Evolutionary conservation across 768 basidiomycete species (phyloP), one percentile per base, ranked within the genome.

Genomic region (Cystobasidium onofrii): DNA sequence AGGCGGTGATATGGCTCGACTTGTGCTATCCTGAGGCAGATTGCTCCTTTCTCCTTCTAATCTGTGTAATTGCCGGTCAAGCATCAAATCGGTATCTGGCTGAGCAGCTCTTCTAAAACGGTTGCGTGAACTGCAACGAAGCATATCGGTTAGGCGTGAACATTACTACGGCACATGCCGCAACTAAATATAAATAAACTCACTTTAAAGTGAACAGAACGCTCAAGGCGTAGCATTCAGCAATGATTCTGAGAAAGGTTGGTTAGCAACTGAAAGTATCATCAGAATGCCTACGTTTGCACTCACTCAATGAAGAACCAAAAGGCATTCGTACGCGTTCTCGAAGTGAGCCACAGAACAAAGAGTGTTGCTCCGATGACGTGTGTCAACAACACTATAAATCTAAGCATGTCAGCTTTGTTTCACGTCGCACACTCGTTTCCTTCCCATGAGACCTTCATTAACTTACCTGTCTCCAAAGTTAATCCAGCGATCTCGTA

Each of bases 271-370:
- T 70, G 10, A 6, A 70, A 57, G 29, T 57, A 55, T 25, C 55
- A 70, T 50, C 67, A 70, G 67, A 70, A 70, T 27, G 67, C 67
- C n/a, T 70, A n/a, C n/a, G n/a, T n/a, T n/a, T n/a, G n/a, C n/a
- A n/a, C n/a, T n/a, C n/a, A n/a, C n/a, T n/a, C n/a, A n/a, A n/a
- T n/a, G n/a, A n/a, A n/a, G n/a, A n/a, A n/a, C n/a, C n/a, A n/a
- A n/a, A n/a, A n/a, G n/a, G n/a, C n/a, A n/a, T n/a, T 70, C 20
- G 50, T 54, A 10, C 67, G 23, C 18, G 67, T 70, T 18, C 67
- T 13, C 27, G 67, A 70, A 4, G 54, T 57, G 29, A 70, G 67
- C 67, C 67, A 70, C 18, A 70, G 67, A n/a, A 70, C 54, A 27
- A 70, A 70, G 15, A 70, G 67, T 15, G 52, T 70, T 3, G 67